A percentile compares a stretch with the other conserved stretches of the same genome.
Conservation (phyloP, 495 filamentous ascomycete species). For the Thermochaetoides thermophila region DNA sequence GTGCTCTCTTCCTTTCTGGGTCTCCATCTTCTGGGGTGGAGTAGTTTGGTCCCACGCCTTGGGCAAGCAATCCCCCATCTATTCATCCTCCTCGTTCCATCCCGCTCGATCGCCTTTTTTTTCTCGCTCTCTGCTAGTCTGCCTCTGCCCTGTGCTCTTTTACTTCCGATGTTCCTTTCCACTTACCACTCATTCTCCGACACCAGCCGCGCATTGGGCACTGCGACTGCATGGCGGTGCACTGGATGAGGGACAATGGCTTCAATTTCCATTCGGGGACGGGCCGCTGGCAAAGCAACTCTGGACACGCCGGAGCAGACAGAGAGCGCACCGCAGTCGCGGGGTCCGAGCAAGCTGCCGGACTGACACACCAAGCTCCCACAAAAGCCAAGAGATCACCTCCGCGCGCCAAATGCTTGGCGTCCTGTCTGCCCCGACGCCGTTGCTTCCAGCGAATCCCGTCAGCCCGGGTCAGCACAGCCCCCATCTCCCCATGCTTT, state of each 20-base stretch:
- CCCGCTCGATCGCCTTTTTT: no score
- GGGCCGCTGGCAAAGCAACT: background rate
- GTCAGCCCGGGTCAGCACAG: slow-evolving; percentile 6
- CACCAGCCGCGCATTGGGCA: no score
- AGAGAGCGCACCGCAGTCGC: background rate
- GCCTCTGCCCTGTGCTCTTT: no score
- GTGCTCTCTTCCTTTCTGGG: background rate
- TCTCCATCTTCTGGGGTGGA: background rate
- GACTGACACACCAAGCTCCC: slow-evolving; percentile 5
- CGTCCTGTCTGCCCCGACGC: slow-evolving; percentile 6
- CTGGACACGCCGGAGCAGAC: background rate
- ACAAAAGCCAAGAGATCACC: slow-evolving; percentile 6
- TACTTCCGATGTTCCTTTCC: no score
- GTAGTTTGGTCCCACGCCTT: no score
- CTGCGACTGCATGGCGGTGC: no score
- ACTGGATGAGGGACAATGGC: no score
- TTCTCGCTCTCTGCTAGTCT: no score
- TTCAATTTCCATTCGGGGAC: background rate
- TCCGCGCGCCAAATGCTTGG: slow-evolving; percentile 10
- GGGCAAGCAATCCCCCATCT: no score
- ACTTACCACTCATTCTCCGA: no score
- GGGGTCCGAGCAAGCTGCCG: no score
- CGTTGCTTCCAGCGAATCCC: slow-evolving; percentile 7
- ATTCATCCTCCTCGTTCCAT: no score
- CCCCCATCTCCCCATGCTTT: slow-evolving; percentile 5